phyloP scores from a whole-genome alignment of 176 grass and related monocot species.

The Raddia guianensis region DNA sequence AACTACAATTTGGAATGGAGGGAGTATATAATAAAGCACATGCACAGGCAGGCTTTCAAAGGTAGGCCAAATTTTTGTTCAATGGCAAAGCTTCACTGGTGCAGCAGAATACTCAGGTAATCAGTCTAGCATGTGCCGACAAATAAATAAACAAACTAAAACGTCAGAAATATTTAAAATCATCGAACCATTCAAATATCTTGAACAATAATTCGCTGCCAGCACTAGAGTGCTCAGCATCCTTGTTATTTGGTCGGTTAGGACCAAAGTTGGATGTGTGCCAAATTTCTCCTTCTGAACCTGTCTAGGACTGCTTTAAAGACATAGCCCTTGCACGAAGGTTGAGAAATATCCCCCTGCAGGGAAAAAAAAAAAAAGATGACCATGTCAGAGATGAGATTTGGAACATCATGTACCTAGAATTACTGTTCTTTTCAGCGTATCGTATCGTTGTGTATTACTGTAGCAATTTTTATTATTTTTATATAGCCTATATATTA shows the following conservation, averaged over 20 bases:
- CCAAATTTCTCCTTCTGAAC: background rate
- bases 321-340: slow-evolving; percentile 74
- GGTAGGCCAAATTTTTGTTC: background rate
- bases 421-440: no score
- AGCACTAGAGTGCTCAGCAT: background rate
- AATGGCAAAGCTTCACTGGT: background rate
- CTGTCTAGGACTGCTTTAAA: slow-evolving; percentile 58
- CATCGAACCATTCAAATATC: background rate
- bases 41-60: background rate
- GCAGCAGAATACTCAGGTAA: background rate
- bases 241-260: slow-evolving; percentile 7
- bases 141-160: slow-evolving; percentile 19
- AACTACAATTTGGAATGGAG: no score
- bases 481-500: no score
- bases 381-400: background rate
- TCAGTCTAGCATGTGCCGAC: background rate
- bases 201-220: background rate
- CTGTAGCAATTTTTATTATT: no score
- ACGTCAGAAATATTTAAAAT: background rate
- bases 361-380: background rate
- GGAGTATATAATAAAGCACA: background rate
- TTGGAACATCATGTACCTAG: background rate
- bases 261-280: background rate
- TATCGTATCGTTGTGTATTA: no score
- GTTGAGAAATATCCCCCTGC: slow-evolving; percentile 96